These are phyloP conservation scores for Trichoderma guizhouense DNA, from an alignment of 2,329 filamentous ascomycete genomes.

Conservation along the genomic window DNA sequence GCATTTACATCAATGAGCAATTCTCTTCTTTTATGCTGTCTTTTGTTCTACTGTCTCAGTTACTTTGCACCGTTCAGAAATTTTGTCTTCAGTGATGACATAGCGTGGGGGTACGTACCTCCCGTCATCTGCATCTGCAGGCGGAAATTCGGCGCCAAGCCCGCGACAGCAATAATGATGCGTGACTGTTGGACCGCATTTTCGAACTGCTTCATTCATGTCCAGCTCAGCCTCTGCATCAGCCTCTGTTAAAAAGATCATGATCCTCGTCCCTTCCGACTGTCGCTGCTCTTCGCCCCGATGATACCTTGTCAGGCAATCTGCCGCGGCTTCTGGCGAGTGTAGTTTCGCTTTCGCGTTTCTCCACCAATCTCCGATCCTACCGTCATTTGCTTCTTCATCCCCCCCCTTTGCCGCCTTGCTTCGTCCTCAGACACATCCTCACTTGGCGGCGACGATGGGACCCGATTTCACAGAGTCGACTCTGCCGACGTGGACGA, in stretches of 20 bases:
- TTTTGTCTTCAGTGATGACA: constrained; percentile 10
- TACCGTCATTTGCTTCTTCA: background rate
- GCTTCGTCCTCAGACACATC: constrained; percentile 19
- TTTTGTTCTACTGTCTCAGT: background rate
- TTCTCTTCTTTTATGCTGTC: background rate
- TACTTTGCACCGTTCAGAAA: background rate
- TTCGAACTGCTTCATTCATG: background rate
- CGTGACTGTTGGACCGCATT: constrained; percentile 1
- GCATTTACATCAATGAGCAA: background rate
- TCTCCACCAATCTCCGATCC: constrained; percentile 18
- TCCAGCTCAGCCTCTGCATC: background rate
- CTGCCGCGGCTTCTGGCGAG: constrained; percentile 10
- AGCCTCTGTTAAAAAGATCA: background rate
- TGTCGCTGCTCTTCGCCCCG: constrained; percentile 1
- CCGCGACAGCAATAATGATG: constrained; percentile 1
- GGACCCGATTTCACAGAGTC: constrained; percentile 25
- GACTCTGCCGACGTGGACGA: constrained; percentile 24
- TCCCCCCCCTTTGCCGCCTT: background rate
- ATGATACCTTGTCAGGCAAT: constrained; percentile 17
- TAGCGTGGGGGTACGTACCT: constrained; percentile 11
- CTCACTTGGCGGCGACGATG: constrained; percentile 26
- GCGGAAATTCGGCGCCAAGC: constrained; percentile 3
- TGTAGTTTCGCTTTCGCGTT: constrained; percentile 3
- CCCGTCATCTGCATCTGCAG: constrained; percentile 4
- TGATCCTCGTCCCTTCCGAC: background rate